Conservation (phyloP, 2,329 filamentous ascomycete genomes). For the Penicillium sp. region DNA sequence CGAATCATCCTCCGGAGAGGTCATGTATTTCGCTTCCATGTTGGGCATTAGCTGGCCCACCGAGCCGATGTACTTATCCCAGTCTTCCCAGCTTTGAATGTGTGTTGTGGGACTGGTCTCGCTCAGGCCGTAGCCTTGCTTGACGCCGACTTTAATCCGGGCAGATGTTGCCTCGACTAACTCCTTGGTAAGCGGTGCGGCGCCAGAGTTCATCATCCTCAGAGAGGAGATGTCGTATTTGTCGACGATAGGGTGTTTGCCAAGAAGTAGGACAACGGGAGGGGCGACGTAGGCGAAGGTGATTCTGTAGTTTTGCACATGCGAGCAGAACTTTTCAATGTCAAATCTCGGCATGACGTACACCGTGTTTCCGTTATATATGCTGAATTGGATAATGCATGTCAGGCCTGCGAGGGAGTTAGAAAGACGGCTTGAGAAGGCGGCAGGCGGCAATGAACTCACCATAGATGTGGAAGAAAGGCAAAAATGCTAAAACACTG, state of each 20-base stretch:
- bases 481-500: conserved; percentile 71
- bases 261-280: conserved; percentile 74
- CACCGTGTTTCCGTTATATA: conserved; percentile 63
- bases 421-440: conserved; percentile 7
- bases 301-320: conserved; percentile 70
- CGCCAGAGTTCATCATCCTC: conserved; percentile 81
- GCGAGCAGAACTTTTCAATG: conserved; percentile 69
- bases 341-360: conserved; percentile 78
- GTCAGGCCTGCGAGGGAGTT: conserved; percentile 55
- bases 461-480: conserved; percentile 91
- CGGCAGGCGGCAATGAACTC: conserved; percentile 24
- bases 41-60: conserved; percentile 76
- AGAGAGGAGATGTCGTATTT: conserved; percentile 77
- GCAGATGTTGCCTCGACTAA: conserved; percentile 72
- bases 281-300: conserved; percentile 81
- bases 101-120: conserved; percentile 81
- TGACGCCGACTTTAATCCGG: conserved; percentile 72
- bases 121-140: conserved; percentile 88
- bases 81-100: conserved; percentile 69
- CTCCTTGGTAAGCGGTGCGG: conserved; percentile 77
- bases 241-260: conserved; percentile 71
- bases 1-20: conserved; percentile 47
- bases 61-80: conserved; percentile 70
- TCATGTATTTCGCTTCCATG: conserved; percentile 77
- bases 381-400: conserved; percentile 64